Evolutionary conservation across 495 filamentous ascomycete genomes (phyloP), one percentile per base, ranked within the genome.

Genomic region (Penicillium dipodomyicola): DNA sequence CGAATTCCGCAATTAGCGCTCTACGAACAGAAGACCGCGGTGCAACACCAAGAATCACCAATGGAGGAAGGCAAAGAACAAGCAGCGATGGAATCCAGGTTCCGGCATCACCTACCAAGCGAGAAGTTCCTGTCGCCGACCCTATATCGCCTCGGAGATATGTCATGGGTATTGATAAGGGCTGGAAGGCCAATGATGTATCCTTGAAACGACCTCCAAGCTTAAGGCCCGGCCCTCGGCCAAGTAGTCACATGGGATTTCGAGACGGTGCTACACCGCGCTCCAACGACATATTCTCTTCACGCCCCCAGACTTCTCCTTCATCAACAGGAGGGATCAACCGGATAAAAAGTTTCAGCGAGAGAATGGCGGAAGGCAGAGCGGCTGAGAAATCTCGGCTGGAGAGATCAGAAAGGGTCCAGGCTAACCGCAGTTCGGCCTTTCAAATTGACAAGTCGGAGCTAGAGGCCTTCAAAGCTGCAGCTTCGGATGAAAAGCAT

Each of bases 161-260:
- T 20, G 65, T 91, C 10, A 71, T 98, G 11, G 94, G 95, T 3
- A 95, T 98, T 44, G 92, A 96, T 67, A 95, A 94, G 66, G 91
- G 91, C 1, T 77, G 90, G 40, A 88, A 80, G 58, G 92, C 87
- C 6, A 82, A 80, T 39, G 91, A 96, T 65, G 81, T 98, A 39
- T 97, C 93, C 4, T 72, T 98, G 29, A 91, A 88, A 65, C 79
- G 90, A 58, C 86, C 90, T 0, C 82, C 88, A 29, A 75, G 64
- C 48, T 62, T 62, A 29, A 70, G 56, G 49, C 30, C 43, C 3
- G 52, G 54, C 5, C 33, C 59, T 23, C 67, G 65, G 23, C 70
- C 64, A 53, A 72, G 58, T 43, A 79, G 71, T 55, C 70, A 67
- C 58, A 67, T 69, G 45, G 65, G 65, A 25, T 59, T 56, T 53